These are phyloP conservation scores for Salix viminalis DNA, from an alignment of 345 rosid genomes.

Conservation along the genomic window DNA sequence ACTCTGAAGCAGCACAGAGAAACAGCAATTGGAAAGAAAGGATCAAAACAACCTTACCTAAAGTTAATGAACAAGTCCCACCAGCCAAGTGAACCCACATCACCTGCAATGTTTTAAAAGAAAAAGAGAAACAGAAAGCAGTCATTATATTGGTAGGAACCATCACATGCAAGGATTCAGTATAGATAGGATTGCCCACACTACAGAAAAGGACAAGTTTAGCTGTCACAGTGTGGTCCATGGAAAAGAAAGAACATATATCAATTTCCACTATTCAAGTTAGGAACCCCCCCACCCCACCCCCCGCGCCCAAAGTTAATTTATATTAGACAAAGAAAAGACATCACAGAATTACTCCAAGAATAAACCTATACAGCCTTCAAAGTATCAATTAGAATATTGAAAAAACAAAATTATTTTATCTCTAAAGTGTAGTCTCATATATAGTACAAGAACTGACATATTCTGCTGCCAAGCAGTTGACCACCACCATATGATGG, in stretches of 20 bases:
- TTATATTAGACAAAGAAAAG: not conserved
- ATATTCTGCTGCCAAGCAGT: too few species aligned
- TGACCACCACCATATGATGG: too few species aligned
- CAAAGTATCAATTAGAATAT: not conserved
- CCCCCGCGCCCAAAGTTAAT: not conserved
- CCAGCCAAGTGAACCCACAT: conserved; percentile 91
- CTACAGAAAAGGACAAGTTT: not conserved
- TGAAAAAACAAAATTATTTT: too few species aligned
- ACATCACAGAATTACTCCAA: not conserved
- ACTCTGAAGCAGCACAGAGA: not conserved
- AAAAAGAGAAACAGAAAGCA: conserved; percentile 15
- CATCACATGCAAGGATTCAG: not conserved
- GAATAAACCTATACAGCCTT: not conserved
- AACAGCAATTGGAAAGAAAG: conserved; percentile 4
- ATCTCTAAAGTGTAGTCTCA: not conserved
- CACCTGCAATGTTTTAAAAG: conserved; percentile 48
- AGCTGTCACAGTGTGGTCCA: not conserved
- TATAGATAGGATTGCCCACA: not conserved
- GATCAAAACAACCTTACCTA: conserved; percentile 42
- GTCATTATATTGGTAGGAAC: not conserved
- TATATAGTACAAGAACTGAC: not conserved
- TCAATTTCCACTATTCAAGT: too few species aligned
- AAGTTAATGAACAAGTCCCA: conserved; percentile 93
- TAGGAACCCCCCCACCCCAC: not conserved
- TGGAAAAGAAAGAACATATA: not conserved